These are phyloP conservation scores for Acer negundo DNA, from an alignment of 345 rosid genomes.

Conservation along the genomic window DNA sequence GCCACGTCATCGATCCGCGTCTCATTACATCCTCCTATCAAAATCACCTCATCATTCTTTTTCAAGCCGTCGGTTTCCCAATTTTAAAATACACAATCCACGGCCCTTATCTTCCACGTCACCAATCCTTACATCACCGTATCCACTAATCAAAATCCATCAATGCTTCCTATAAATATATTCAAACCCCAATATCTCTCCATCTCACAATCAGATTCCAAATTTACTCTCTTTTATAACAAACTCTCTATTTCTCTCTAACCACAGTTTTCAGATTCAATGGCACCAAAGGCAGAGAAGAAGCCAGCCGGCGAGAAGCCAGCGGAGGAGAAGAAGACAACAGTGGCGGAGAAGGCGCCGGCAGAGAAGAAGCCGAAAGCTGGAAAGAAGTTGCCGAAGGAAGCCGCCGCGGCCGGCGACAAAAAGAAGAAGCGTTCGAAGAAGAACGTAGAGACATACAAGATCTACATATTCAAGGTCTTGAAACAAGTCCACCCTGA, in stretches of 20 bases:
- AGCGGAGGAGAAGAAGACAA: slow-evolving; percentile 54
- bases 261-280: background rate
- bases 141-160: background rate
- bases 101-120: background rate
- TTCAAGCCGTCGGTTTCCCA: background rate
- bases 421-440: slow-evolving; percentile 70
- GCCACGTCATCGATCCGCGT: slow-evolving; percentile 17
- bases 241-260: background rate
- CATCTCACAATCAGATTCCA: background rate
- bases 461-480: slow-evolving; percentile 81
- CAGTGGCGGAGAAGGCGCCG: slow-evolving; percentile 62
- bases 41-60: background rate
- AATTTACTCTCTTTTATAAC: no score
- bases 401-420: slow-evolving; percentile 51
- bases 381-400: slow-evolving; percentile 77
- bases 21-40: background rate
- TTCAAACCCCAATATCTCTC: background rate
- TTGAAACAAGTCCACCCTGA: slow-evolving; percentile 61
- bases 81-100: background rate
- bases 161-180: background rate
- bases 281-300: slow-evolving; percentile 72
- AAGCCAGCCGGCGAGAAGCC: slow-evolving; percentile 65
- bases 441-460: slow-evolving; percentile 75
- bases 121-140: background rate
- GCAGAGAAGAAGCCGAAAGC: slow-evolving; percentile 87